These are phyloP conservation scores for Graphium sp. DNA, from an alignment of 2,329 filamentous ascomycete species.

Conservation along the genomic window DNA sequence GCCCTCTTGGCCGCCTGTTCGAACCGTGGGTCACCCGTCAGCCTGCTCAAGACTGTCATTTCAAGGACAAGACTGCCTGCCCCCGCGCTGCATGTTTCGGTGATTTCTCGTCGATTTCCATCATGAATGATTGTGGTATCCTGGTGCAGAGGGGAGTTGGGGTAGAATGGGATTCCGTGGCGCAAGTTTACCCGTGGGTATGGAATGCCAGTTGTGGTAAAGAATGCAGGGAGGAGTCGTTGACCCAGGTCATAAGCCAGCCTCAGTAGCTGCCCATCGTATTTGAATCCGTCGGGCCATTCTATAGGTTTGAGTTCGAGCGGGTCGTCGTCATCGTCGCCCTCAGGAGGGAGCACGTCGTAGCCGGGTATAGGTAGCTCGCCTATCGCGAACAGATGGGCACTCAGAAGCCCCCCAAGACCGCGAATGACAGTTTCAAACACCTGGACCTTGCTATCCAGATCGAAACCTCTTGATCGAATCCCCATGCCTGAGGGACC, in stretches of 20 bases:
- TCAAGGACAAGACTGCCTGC: constrained; percentile 92
- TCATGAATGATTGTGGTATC: constrained; percentile 1
- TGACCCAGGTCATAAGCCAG: constrained; percentile 74
- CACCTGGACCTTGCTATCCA: constrained; percentile 96
- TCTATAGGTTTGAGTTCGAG: constrained; percentile 36
- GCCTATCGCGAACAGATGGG: constrained; percentile 82
- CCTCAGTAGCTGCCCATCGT: constrained; percentile 81
- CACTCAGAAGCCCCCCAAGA: constrained; percentile 76
- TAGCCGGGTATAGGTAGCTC: constrained; percentile 80
- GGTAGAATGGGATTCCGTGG: constrained; percentile 81
- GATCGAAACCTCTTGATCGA: constrained; percentile 68
- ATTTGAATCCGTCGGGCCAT: constrained; percentile 65
- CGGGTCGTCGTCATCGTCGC: constrained; percentile 16
- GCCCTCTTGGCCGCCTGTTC: constrained; percentile 80
- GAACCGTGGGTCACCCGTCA: constrained; percentile 77
- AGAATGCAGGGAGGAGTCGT: constrained; percentile 79
- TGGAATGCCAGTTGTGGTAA: constrained; percentile 77
- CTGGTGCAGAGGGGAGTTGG: constrained; percentile 63
- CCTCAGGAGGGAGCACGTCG: constrained; percentile 23
- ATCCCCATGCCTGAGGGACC: constrained; percentile 53
- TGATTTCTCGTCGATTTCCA: constrained; percentile 44
- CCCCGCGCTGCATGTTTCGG: constrained; percentile 91
- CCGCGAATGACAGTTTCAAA: constrained; percentile 96
- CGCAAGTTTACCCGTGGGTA: constrained; percentile 90
- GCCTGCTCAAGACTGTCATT: constrained; percentile 74